These are phyloP conservation scores for Ziziphus jujuba DNA, from an alignment of 306 rosid genomes.

Conservation along the genomic window DNA sequence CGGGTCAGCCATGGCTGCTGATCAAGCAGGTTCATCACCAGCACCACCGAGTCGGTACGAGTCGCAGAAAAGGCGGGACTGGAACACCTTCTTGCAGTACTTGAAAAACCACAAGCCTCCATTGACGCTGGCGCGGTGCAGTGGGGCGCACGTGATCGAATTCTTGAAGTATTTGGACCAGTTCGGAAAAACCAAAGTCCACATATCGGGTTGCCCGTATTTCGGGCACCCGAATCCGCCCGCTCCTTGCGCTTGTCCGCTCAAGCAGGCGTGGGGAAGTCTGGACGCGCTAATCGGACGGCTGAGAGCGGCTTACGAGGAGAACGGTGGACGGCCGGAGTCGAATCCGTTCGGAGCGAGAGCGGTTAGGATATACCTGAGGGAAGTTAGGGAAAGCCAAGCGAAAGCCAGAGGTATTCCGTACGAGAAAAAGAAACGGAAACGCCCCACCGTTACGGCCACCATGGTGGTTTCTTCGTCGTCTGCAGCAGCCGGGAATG, in stretches of 20 bases:
- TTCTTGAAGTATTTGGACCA: slow-evolving; percentile 88
- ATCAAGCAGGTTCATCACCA: slow-evolving; percentile 42
- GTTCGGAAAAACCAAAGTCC: slow-evolving; percentile 94
- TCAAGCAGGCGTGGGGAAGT: slow-evolving; percentile 93
- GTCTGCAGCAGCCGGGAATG: slow-evolving; percentile 11
- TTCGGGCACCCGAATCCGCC: slow-evolving; percentile 89
- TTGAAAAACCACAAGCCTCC: slow-evolving; percentile 94
- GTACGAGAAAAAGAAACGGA: slow-evolving; percentile 90
- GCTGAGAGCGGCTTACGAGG: slow-evolving; percentile 91
- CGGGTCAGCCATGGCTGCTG: slow-evolving; percentile 19
- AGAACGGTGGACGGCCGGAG: slow-evolving; percentile 87
- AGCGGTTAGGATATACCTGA: slow-evolving; percentile 80
- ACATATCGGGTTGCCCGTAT: slow-evolving; percentile 66
- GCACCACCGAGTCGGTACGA: slow-evolving; percentile 87
- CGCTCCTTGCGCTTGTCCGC: slow-evolving; percentile 76
- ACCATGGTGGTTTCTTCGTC: not conserved
- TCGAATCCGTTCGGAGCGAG: slow-evolving; percentile 82
- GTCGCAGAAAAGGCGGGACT: slow-evolving; percentile 91
- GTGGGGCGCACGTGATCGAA: slow-evolving; percentile 97
- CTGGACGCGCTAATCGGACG: slow-evolving; percentile 90
- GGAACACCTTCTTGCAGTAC: slow-evolving; percentile 96
- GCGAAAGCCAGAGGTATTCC: slow-evolving; percentile 95
- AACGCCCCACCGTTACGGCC: slow-evolving; percentile 34
- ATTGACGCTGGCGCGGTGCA: slow-evolving; percentile 77
- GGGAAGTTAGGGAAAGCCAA: slow-evolving; percentile 83